Conservation (phyloP, 2,329 filamentous ascomycete species). For the Aspergillus jensenii region DNA sequence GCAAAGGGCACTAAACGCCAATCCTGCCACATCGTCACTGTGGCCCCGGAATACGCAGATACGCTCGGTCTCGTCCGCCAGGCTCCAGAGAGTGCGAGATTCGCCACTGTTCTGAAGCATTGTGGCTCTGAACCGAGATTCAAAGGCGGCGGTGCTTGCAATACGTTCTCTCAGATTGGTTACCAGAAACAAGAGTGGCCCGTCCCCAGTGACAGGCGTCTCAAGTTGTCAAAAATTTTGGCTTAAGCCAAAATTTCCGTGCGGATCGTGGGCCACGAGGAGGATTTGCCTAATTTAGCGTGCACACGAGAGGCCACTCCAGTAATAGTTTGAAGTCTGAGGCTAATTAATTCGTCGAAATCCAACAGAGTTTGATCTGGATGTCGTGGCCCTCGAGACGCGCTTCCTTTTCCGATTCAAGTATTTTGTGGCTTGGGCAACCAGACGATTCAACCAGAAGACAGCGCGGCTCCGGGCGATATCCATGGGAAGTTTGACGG, state of each 20-base stretch:
- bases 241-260: too few relatives aligned
- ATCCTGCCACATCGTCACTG: neutral
- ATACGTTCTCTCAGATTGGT: neutral
- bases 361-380: neutral
- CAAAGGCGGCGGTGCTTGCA: neutral
- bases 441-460: too few relatives aligned
- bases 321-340: neutral
- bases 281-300: conserved; percentile 2
- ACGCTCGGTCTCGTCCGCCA: neutral
- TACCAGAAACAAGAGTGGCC: neutral
- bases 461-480: neutral
- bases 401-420: too few relatives aligned
- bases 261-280: conserved; percentile 6
- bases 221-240: conserved; percentile 6
- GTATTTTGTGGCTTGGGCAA: too few relatives aligned
- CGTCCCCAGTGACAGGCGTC: neutral
- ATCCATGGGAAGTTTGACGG: neutral
- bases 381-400: too few relatives aligned
- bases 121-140: neutral
- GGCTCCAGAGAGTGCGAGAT: neutral
- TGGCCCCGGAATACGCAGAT: neutral
- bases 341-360: neutral
- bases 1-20: neutral
- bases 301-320: neutral
- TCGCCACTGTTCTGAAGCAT: neutral